These are phyloP conservation scores for Xylaria nigripes DNA, from an alignment of 495 filamentous ascomycete genomes.

Conservation along the genomic window DNA sequence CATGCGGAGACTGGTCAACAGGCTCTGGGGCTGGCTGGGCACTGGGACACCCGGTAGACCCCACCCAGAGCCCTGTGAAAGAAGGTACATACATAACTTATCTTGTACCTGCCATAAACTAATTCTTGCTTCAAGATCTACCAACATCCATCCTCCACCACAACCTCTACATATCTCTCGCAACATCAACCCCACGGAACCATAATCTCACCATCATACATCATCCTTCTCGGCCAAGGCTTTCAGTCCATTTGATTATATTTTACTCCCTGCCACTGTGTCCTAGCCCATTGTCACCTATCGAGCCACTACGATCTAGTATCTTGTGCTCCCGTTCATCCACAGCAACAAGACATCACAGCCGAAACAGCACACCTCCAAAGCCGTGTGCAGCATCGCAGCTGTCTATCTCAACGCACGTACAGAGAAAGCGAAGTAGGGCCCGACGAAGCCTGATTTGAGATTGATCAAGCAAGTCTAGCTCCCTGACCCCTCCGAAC, in stretches of 20 bases:
- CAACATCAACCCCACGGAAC: background rate
- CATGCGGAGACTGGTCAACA: background rate
- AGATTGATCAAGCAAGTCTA: background rate
- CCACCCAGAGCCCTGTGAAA: background rate
- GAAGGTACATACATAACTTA: background rate
- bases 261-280: background rate
- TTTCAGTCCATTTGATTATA: background rate
- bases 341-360: background rate
- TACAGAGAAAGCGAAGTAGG: background rate
- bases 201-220: background rate
- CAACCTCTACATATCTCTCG: background rate
- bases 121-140: constrained; percentile 1
- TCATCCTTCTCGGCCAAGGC: background rate
- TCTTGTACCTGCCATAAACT: background rate
- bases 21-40: background rate
- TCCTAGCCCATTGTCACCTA: background rate
- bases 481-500: background rate
- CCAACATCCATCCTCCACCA: background rate
- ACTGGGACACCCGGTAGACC: background rate
- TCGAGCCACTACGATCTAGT: background rate
- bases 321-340: background rate
- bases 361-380: background rate
- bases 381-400: background rate
- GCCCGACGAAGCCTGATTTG: background rate
- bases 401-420: background rate